Evolutionary conservation across 345 rosid species (phyloP).

Genomic region (Acer saccharum): DNA sequence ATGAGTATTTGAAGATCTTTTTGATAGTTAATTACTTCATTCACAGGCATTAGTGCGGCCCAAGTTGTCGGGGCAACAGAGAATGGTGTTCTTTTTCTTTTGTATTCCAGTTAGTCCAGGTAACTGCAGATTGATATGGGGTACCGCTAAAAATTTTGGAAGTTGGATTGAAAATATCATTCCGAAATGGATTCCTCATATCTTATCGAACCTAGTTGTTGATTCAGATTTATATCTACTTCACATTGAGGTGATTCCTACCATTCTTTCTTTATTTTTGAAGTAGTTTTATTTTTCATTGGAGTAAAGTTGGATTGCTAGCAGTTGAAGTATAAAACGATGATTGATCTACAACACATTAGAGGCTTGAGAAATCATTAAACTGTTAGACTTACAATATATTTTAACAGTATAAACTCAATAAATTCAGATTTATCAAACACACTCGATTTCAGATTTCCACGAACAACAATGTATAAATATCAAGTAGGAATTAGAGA

Average conservation of each 20-base stretch:
- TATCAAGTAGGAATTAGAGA: too few species aligned
- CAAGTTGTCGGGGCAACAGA: slow-evolving; percentile 31
- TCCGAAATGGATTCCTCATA: slow-evolving; percentile 85
- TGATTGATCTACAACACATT: too few species aligned
- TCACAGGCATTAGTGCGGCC: slow-evolving; percentile 16
- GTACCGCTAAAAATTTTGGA: slow-evolving; percentile 67
- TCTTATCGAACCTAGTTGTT: slow-evolving; percentile 66
- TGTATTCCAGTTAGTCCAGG: slow-evolving; percentile 93
- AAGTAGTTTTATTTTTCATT: background rate
- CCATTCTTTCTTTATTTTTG: background rate
- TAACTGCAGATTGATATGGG: slow-evolving; percentile 82
- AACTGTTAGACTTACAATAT: too few species aligned
- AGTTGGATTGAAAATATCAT: slow-evolving; percentile 65
- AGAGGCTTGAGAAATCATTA: too few species aligned
- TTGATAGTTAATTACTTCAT: background rate
- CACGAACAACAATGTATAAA: too few species aligned
- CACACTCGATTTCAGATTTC: too few species aligned
- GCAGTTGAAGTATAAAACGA: background rate
- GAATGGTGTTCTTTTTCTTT: slow-evolving; percentile 61
- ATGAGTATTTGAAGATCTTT: background rate
- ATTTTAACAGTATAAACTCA: too few species aligned
- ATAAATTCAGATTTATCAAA: too few species aligned
- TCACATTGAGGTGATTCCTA: slow-evolving; percentile 57
- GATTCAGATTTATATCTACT: slow-evolving; percentile 91
- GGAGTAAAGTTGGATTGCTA: background rate